Evolutionary conservation across 257 asterid genomes (phyloP).

Genomic region (Mentha longifolia): DNA sequence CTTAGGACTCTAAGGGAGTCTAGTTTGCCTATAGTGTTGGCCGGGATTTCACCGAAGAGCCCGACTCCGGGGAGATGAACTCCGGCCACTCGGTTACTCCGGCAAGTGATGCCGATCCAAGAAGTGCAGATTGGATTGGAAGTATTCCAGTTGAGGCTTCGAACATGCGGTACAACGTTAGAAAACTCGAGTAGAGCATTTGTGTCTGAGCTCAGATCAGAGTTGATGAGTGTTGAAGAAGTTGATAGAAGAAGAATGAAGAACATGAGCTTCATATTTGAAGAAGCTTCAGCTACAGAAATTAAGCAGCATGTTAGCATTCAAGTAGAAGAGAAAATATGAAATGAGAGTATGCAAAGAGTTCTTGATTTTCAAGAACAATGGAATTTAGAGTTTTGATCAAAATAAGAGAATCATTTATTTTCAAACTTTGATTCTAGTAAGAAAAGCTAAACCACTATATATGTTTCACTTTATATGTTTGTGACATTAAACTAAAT

Average conservation of each 20-base stretch:
- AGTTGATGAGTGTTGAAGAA: conserved; percentile 29
- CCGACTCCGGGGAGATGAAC: conserved; percentile 88
- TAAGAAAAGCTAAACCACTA: conserved; percentile 30
- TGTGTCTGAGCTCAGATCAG: conserved; percentile 67
- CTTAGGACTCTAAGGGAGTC: conserved; percentile 74
- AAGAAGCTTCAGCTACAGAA: conserved; percentile 16
- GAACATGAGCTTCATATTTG: conserved; percentile 34
- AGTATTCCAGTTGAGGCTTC: conserved; percentile 73
- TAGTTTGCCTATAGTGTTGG: conserved; percentile 59
- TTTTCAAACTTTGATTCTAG: conserved; percentile 37
- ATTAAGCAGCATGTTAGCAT: background rate
- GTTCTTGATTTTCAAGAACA: too few species aligned
- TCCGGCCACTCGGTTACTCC: conserved; percentile 57
- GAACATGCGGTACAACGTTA: conserved; percentile 61
- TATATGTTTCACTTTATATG: conserved; percentile 28
- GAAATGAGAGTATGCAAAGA: too few species aligned
- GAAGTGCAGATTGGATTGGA: conserved; percentile 54
- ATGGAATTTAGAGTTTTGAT: background rate
- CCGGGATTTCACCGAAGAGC: conserved; percentile 71
- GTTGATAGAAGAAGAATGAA: conserved; percentile 39
- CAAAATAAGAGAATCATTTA: conserved; percentile 22
- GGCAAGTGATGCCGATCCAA: conserved; percentile 84
- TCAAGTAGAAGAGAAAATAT: background rate
- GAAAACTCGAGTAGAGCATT: conserved; percentile 71
- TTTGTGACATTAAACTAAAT: background rate